phyloP scores from a whole-genome alignment of 2,329 filamentous ascomycete species.

The Emmonsia crescens region DNA sequence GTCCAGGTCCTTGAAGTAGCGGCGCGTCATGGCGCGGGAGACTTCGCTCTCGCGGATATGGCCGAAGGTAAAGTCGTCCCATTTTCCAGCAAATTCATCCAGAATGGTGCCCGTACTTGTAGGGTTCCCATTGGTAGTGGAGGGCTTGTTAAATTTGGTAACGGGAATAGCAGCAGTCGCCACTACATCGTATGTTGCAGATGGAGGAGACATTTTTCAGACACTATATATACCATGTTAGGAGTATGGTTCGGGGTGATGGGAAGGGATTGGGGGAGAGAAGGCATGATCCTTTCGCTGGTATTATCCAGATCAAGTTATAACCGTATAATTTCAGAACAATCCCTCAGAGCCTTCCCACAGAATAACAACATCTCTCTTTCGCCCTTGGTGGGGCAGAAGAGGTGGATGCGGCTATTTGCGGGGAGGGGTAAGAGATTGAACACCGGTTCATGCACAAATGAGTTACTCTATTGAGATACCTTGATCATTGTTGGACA shows the following conservation, averaged over 20 bases:
- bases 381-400: slow-evolving; percentile 1
- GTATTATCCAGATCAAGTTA: slow-evolving; percentile 99
- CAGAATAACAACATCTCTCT: slow-evolving; percentile 3
- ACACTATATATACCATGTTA: slow-evolving; percentile 17
- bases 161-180: slow-evolving; percentile 24
- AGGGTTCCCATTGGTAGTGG: slow-evolving; percentile 25
- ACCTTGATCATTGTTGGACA: slow-evolving; percentile 37
- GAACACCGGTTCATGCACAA: slow-evolving; percentile 57
- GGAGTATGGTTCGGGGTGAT: slow-evolving; percentile 27
- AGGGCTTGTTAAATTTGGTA: slow-evolving; percentile 33
- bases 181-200: slow-evolving; percentile 51
- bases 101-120: slow-evolving; percentile 43
- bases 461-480: slow-evolving; percentile 32
- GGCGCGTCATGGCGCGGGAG: slow-evolving; percentile 82
- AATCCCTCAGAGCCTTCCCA: slow-evolving; percentile 18
- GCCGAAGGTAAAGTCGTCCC: slow-evolving; percentile 71
- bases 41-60: slow-evolving; percentile 88
- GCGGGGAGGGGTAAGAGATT: slow-evolving; percentile 27
- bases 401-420: slow-evolving; percentile 17
- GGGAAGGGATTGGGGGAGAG: slow-evolving; percentile 30
- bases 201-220: slow-evolving; percentile 65
- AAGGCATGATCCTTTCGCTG: slow-evolving; percentile 99
- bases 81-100: slow-evolving; percentile 60
- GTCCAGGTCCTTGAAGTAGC: slow-evolving; percentile 87
- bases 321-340: slow-evolving; percentile 70